Conservation (phyloP, 495 filamentous ascomycete genomes). For the Neurospora sp. region DNA sequence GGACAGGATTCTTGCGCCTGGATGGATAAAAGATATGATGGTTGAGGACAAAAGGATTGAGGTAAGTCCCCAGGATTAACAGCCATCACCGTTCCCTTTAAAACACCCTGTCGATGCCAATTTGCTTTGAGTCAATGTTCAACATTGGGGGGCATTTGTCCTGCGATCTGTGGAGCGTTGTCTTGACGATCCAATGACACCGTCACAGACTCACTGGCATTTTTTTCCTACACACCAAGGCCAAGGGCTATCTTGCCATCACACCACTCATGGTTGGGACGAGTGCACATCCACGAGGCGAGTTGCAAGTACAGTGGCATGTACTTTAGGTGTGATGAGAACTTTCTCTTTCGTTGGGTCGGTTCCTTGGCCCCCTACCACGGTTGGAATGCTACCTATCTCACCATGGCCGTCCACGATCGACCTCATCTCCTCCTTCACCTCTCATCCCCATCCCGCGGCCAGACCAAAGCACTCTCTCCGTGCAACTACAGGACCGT, state of each 20-base stretch:
- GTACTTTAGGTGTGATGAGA: background rate
- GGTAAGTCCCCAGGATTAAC: background rate
- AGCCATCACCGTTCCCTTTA: background rate
- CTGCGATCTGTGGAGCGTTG: background rate
- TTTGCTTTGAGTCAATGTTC: background rate
- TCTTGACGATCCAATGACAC: background rate
- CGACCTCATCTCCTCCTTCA: background rate
- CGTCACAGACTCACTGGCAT: background rate
- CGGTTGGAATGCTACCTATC: background rate
- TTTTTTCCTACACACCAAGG: background rate
- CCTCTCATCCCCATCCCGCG: background rate
- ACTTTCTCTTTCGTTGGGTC: background rate
- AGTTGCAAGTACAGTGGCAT: background rate
- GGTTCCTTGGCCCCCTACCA: background rate
- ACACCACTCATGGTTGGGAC: background rate
- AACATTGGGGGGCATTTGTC: background rate
- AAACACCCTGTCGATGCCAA: background rate
- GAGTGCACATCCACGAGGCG: background rate
- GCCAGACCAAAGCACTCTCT: background rate
- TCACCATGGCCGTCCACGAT: background rate
- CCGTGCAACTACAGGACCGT: background rate
- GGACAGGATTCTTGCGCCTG: background rate
- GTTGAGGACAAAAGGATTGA: background rate
- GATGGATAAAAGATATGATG: background rate
- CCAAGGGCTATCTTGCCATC: background rate